Evolutionary conservation across 352 stramenopile genomes (phyloP).

Genomic region (Elongisporangium senticosum): DNA sequence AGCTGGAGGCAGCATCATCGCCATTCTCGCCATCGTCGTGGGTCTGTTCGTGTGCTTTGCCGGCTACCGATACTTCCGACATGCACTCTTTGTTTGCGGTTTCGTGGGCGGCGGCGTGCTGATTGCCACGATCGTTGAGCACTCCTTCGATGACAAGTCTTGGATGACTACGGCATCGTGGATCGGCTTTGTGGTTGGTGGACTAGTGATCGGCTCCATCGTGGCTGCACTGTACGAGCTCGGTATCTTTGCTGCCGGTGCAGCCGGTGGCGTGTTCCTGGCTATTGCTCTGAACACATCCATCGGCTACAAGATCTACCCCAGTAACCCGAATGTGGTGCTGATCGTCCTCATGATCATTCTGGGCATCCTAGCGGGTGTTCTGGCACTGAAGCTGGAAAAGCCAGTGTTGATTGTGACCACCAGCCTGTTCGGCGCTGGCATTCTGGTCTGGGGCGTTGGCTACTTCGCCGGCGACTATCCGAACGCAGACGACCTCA

Average conservation of each 20-base stretch:
- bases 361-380: slow-evolving; percentile 29
- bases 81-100: slow-evolving; percentile 43
- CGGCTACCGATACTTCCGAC: slow-evolving; percentile 62
- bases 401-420: slow-evolving; percentile 45
- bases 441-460: slow-evolving; percentile 44
- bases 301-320: slow-evolving; percentile 49
- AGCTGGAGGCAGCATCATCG: slow-evolving; percentile 31
- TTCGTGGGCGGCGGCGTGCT: slow-evolving; percentile 47
- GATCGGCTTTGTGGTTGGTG: slow-evolving; percentile 49
- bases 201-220: slow-evolving; percentile 36
- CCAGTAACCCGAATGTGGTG: slow-evolving; percentile 35
- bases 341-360: slow-evolving; percentile 41
- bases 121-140: slow-evolving; percentile 31
- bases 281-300: slow-evolving; percentile 48
- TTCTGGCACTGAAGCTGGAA: slow-evolving; percentile 43
- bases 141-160: slow-evolving; percentile 33
- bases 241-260: slow-evolving; percentile 54
- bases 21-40: slow-evolving; percentile 27
- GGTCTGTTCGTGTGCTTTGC: slow-evolving; percentile 36
- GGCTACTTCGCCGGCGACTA: slow-evolving; percentile 64
- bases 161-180: slow-evolving; percentile 54
- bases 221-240: slow-evolving; percentile 43
- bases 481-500: slow-evolving; percentile 43
- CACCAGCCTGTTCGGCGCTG: slow-evolving; percentile 47
- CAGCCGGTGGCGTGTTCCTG: slow-evolving; percentile 42